phyloP scores from a whole-genome alignment of 768 basidiomycete species.

The Gymnopilus dilepis region DNA sequence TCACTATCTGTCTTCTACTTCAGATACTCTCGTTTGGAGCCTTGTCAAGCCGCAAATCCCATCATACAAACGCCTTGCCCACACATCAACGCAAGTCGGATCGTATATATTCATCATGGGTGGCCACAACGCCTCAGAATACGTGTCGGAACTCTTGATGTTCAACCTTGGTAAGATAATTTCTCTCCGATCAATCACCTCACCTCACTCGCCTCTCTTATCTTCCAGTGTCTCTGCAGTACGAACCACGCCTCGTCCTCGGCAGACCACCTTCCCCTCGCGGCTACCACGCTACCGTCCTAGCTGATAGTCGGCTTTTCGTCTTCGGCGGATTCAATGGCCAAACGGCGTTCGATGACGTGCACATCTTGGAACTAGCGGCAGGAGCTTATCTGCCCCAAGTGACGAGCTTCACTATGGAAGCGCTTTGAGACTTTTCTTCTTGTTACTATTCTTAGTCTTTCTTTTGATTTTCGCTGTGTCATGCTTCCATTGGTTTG shows the following conservation, averaged over 20 bases:
- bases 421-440: slow-evolving; percentile 25
- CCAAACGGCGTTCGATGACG: slow-evolving; percentile 81
- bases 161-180: slow-evolving; percentile 79
- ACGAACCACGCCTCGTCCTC: slow-evolving; percentile 70
- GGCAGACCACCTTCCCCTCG: slow-evolving; percentile 76
- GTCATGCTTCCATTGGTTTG: neutral
- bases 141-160: slow-evolving; percentile 74
- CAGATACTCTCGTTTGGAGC: slow-evolving; percentile 53
- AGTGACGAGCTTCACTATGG: slow-evolving; percentile 77
- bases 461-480: neutral
- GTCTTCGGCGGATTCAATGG: slow-evolving; percentile 92
- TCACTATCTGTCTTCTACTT: neutral
- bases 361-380: slow-evolving; percentile 84
- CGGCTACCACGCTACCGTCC: slow-evolving; percentile 83
- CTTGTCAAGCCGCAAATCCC: slow-evolving; percentile 45
- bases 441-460: neutral
- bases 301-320: slow-evolving; percentile 86
- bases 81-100: slow-evolving; percentile 89
- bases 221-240: slow-evolving; percentile 76
- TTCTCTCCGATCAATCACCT: neutral
- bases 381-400: slow-evolving; percentile 90
- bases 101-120: slow-evolving; percentile 90
- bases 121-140: slow-evolving; percentile 83
- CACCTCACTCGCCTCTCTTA: neutral
- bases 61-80: slow-evolving; percentile 71